Conservation (phyloP, 345 rosid species). For the Ceriops zippeliana region DNA sequence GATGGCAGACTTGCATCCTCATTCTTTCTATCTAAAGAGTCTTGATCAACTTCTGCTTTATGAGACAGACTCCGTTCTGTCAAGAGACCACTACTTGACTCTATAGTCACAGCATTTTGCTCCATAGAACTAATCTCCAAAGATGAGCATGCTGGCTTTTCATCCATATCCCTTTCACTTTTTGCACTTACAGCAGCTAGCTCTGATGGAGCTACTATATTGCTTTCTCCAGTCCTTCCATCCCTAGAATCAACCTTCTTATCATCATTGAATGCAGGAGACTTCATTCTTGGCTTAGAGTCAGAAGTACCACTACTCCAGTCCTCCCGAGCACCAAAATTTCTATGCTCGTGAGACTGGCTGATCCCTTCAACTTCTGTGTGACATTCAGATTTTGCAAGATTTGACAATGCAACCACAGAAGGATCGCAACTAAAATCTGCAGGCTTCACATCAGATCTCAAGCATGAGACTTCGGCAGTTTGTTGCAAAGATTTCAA, state of each 20-base stretch:
- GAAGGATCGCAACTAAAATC: neutral
- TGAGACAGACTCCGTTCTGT: neutral
- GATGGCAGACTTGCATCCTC: neutral
- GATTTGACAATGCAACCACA: neutral
- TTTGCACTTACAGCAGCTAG: neutral
- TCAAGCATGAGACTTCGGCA: neutral
- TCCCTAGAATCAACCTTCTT: neutral
- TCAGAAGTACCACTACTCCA: neutral
- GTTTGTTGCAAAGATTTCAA: slow-evolving; percentile 4
- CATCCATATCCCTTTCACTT: neutral
- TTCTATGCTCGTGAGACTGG: neutral
- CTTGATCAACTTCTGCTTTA: neutral
- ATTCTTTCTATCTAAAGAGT: neutral
- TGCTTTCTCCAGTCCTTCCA: neutral
- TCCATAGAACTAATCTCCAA: neutral
- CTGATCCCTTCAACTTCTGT: neutral
- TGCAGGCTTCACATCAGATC: neutral
- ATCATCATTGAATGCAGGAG: neutral
- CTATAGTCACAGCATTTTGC: neutral
- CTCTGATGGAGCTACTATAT: neutral
- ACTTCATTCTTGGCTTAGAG: neutral
- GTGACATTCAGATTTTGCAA: neutral
- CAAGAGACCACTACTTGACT: neutral
- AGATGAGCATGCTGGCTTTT: slow-evolving; percentile 1
- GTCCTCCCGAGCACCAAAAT: neutral